These are phyloP conservation scores for Curvularia lunata DNA, from an alignment of 2,329 filamentous ascomycete genomes.

Conservation along the genomic window DNA sequence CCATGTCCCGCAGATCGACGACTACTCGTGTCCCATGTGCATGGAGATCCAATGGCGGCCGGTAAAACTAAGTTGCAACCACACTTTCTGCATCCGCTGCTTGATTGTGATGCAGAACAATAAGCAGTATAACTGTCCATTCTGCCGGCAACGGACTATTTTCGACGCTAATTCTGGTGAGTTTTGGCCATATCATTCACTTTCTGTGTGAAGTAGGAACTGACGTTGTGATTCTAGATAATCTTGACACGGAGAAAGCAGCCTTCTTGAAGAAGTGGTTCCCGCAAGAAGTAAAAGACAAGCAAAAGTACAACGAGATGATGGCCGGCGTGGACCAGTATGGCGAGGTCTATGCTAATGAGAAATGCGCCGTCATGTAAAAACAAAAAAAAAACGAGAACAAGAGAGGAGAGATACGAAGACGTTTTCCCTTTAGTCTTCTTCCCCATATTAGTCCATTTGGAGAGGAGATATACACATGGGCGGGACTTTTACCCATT, in stretches of 20 bases:
- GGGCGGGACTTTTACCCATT: neutral
- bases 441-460: neutral
- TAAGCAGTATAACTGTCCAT: conserved; percentile 71
- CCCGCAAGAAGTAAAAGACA: conserved; percentile 70
- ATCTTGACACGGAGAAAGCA: conserved; percentile 72
- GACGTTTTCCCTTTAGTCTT: neutral
- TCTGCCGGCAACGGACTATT: conserved; percentile 76
- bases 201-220: neutral
- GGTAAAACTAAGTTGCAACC: conserved; percentile 74
- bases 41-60: conserved; percentile 81
- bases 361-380: conserved; percentile 66
- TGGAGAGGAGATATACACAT: neutral
- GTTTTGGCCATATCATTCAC: conserved; percentile 30
- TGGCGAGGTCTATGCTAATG: conserved; percentile 66
- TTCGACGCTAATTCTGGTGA: conserved; percentile 71
- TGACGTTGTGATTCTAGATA: conserved; percentile 55
- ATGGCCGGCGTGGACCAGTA: conserved; percentile 77
- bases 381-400: neutral
- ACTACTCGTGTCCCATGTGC: conserved; percentile 83
- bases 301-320: conserved; percentile 71
- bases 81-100: conserved; percentile 85
- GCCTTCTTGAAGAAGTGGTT: conserved; percentile 79
- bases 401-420: neutral
- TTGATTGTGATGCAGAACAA: conserved; percentile 79
- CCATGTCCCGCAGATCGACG: conserved; percentile 80